phyloP scores from a whole-genome alignment of 2,329 filamentous ascomycete species.

The Hyphodiscus sp. region DNA sequence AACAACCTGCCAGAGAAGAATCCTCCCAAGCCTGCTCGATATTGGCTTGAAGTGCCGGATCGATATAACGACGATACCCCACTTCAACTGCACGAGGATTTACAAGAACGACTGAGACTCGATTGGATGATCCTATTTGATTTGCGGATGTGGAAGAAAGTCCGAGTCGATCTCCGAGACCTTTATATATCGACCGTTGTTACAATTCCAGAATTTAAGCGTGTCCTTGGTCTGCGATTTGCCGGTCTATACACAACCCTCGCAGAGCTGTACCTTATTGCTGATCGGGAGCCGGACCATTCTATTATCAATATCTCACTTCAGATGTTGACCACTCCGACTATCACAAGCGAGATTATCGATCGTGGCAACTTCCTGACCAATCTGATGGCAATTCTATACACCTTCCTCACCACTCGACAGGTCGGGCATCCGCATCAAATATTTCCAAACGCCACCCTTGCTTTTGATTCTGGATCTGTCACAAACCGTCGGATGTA shows the following conservation, averaged over 20 bases:
- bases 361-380: slow-evolving; percentile 94
- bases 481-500: slow-evolving; percentile 95
- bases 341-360: slow-evolving; percentile 92
- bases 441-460: slow-evolving; percentile 74
- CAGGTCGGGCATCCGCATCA: slow-evolving; percentile 94
- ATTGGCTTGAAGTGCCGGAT: slow-evolving; percentile 80
- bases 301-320: slow-evolving; percentile 97
- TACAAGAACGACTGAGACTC: slow-evolving; percentile 81
- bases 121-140: slow-evolving; percentile 96
- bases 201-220: slow-evolving; percentile 92
- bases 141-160: slow-evolving; percentile 91
- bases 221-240: slow-evolving; percentile 86
- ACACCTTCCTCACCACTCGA: slow-evolving; percentile 91
- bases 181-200: slow-evolving; percentile 96
- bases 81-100: slow-evolving; percentile 71
- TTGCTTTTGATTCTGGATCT: slow-evolving; percentile 90
- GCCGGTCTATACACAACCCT: slow-evolving; percentile 90
- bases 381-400: slow-evolving; percentile 90
- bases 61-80: slow-evolving; percentile 57
- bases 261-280: slow-evolving; percentile 90
- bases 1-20: slow-evolving; percentile 34
- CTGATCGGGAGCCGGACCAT: slow-evolving; percentile 92
- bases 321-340: slow-evolving; percentile 93
- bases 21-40: slow-evolving; percentile 61
- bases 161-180: slow-evolving; percentile 82